Conservation (phyloP, 768 basidiomycete species). For the Panaeolus cyanescens region DNA sequence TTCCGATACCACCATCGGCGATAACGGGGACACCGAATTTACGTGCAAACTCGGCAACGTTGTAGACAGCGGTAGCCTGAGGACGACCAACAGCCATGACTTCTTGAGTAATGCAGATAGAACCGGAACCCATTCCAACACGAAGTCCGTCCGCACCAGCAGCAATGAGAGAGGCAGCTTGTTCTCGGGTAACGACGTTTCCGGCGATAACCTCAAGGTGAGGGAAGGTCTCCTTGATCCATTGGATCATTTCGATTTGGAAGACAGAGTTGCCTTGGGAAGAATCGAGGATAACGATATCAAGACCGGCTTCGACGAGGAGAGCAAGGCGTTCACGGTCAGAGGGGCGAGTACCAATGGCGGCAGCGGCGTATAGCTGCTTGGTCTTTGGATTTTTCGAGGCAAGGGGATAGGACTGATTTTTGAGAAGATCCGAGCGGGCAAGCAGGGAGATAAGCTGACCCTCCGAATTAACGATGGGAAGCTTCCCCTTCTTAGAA, state of each 20-base stretch:
- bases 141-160: constrained; percentile 96
- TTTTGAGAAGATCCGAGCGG: constrained; percentile 96
- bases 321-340: constrained; percentile 84
- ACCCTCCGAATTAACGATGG: constrained; percentile 56
- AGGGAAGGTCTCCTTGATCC: constrained; percentile 88
- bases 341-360: constrained; percentile 88
- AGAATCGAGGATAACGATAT: constrained; percentile 93
- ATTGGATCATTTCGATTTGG: constrained; percentile 92
- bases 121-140: constrained; percentile 97
- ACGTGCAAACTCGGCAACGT: constrained; percentile 90
- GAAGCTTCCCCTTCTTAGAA: constrained; percentile 98
- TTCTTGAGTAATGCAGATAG: constrained; percentile 99
- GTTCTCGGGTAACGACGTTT: constrained; percentile 97
- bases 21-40: constrained; percentile 96
- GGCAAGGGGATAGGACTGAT: constrained; percentile 94
- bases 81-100: constrained; percentile 99
- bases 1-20: constrained; percentile 94
- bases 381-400: constrained; percentile 90
- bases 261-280: constrained; percentile 95
- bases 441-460: constrained; percentile 80
- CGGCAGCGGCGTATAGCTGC: constrained; percentile 95
- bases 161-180: constrained; percentile 90
- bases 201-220: constrained; percentile 93
- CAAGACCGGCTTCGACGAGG: constrained; percentile 92
- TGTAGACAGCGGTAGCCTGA: constrained; percentile 97